Conservation (phyloP, 2,329 filamentous ascomycete species). For the Ophiostoma ulmi region DNA sequence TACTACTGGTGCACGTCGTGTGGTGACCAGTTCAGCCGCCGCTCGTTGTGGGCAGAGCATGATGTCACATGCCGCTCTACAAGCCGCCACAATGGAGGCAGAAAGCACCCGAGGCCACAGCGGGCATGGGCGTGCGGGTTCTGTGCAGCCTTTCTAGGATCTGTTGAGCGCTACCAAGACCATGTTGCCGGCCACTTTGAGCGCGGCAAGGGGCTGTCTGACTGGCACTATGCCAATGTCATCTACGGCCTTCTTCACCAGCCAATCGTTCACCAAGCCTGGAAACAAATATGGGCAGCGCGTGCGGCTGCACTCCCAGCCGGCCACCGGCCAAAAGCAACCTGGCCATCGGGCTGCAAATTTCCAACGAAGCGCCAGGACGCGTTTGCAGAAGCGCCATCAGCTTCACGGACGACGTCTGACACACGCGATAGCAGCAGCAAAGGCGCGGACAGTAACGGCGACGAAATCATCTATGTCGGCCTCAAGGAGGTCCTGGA, state of each 20-base stretch:
- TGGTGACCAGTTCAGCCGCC: slow-evolving; percentile 62
- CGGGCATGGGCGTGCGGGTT: slow-evolving; percentile 66
- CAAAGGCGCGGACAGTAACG: background rate
- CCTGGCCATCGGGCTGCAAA: slow-evolving; percentile 54
- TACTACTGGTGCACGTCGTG: slow-evolving; percentile 55
- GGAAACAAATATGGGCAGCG: slow-evolving; percentile 51
- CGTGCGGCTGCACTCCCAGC: slow-evolving; percentile 42
- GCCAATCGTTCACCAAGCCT: slow-evolving; percentile 55
- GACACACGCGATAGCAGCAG: background rate
- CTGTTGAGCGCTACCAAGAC: slow-evolving; percentile 62
- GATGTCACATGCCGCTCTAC: slow-evolving; percentile 56
- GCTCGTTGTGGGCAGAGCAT: slow-evolving; percentile 65
- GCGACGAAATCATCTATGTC: background rate
- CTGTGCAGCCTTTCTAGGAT: slow-evolving; percentile 58
- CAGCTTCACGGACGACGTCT: background rate
- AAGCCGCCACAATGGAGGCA: background rate
- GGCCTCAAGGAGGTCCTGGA: slow-evolving; percentile 58
- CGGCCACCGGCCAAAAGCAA: slow-evolving; percentile 51
- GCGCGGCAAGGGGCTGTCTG: slow-evolving; percentile 55
- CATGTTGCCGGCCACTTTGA: slow-evolving; percentile 66
- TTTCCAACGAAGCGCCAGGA: background rate
- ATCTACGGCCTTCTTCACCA: slow-evolving; percentile 64
- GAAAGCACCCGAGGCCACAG: slow-evolving; percentile 50
- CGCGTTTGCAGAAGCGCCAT: background rate
- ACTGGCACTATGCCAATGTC: slow-evolving; percentile 66